Evolutionary conservation across 129 eudicot species (phyloP).

Genomic region (Silybum marianum): DNA sequence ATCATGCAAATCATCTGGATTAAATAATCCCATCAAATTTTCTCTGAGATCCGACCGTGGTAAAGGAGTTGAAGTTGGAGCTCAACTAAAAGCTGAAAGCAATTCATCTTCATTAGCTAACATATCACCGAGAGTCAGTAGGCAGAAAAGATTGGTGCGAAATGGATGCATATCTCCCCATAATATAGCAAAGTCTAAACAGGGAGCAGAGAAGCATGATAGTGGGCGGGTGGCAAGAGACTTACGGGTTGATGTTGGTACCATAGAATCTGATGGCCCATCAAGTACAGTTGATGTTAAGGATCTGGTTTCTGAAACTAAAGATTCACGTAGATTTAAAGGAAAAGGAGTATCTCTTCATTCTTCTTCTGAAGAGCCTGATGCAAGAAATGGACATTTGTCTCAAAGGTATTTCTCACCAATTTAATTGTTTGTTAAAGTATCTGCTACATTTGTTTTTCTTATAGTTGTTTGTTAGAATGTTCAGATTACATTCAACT

Average conservation of each 20-base stretch:
- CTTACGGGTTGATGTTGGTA: conserved; percentile 21
- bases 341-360: conserved; percentile 54
- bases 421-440: too few relatives aligned
- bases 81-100: conserved; percentile 34
- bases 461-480: too few relatives aligned
- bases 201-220: conserved; percentile 36
- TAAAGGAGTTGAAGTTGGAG: conserved; percentile 28
- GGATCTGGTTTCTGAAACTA: conserved; percentile 48
- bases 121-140: conserved; percentile 34
- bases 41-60: conserved; percentile 32
- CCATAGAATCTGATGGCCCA: conserved; percentile 21
- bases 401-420: conserved; percentile 26
- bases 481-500: too few relatives aligned
- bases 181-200: conserved; percentile 63
- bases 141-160: conserved; percentile 64
- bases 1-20: conserved; percentile 25
- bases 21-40: conserved; percentile 23
- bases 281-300: conserved; percentile 34
- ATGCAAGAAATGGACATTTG: conserved; percentile 38
- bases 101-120: conserved; percentile 32
- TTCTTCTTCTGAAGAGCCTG: conserved; percentile 31
- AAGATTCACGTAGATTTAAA: conserved; percentile 35
- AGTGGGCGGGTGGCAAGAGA: conserved; percentile 16
- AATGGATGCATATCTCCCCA: conserved; percentile 81
- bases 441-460: too few relatives aligned